Evolutionary conservation across 164 flowering plant species (phyloP), one percentile per base, ranked within the genome.

Genomic region (Platanus orientalis): DNA sequence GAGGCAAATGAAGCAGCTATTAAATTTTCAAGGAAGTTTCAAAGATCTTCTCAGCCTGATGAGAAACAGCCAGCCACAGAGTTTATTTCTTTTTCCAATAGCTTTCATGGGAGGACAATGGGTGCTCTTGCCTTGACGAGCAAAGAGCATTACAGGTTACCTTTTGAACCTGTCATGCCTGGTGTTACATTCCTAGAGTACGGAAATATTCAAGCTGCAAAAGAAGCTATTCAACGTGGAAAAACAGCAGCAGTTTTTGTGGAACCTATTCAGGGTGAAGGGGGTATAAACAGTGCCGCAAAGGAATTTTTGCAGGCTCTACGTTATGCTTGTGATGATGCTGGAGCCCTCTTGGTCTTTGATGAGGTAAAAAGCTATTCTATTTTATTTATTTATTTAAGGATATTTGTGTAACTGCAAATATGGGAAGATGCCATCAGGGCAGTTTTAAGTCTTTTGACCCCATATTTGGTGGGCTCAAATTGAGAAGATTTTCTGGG

Each of bases 1-100:
- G 99, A 94, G 78, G 99, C 97, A 73, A 94, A 89, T 75, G 99
- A 94, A 75, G 97, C 99, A 56, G 97, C 99, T 45, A 89, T 91
- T 51, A 91, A 94, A 66, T 94, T 91, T 77, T 70, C 96, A 1
- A 81, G 97, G 53, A 89, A 91, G 68, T 89, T 79, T 68, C 97
- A 94, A 53, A 70, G 96, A 71, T 65, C 61, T 62, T 60, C 77
- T 10, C 64, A 70, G 29, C 84, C 93, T 44, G 78, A 84, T 65
- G 75, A 40, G 4, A 73, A 78, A 57, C 67, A 79, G 45, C 87
- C 93, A 20, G 84, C 93, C 0, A 69, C 76, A 3, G 87, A 85
- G 52, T 94, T 94, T 71, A 78, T 94, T 55, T 57, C 96, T 29
- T 94, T 89, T 66, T 72, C 81, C 20, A 86, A 94, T 58, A 50